A percentile compares a stretch with the other conserved stretches of the same genome.
phyloP scores from a whole-genome alignment of 192 early-diverging fungal genomes.

The Diversispora epigaea region DNA sequence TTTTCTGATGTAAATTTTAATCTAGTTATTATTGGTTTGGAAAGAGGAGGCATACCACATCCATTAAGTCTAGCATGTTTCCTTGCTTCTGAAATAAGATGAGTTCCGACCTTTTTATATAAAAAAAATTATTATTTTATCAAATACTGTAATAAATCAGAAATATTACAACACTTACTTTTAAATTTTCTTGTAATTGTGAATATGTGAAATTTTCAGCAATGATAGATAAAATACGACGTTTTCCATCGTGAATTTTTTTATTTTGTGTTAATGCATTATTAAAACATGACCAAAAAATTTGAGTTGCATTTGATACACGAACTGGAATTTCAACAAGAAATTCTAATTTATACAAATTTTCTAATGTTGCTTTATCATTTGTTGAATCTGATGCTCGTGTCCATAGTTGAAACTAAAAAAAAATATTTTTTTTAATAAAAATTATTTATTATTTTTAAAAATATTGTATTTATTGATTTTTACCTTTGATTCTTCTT shows the following conservation, averaged over 20 bases:
- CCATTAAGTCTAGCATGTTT: neutral
- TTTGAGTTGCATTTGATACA: neutral
- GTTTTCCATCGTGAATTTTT: neutral
- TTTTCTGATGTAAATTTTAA: neutral
- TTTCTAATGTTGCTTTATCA: neutral
- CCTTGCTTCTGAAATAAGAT: neutral
- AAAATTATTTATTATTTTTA: neutral
- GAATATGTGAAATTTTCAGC: neutral
- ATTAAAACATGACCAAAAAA: neutral
- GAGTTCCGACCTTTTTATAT: neutral
- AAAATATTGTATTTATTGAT: neutral
- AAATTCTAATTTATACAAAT: neutral
- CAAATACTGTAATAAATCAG: neutral
- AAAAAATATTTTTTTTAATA: neutral
- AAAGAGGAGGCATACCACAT: neutral
- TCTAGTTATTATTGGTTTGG: neutral
- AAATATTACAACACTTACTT: neutral
- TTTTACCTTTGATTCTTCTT: neutral
- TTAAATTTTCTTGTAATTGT: neutral
- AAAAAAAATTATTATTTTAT: neutral
- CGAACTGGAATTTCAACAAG: neutral
- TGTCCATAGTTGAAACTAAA: neutral
- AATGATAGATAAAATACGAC: constrained; percentile 5
- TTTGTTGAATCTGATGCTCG: neutral
- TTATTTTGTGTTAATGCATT: neutral